These are phyloP conservation scores for Graphilbum fragrans DNA, from an alignment of 2,329 filamentous ascomycete genomes.

Conservation along the genomic window DNA sequence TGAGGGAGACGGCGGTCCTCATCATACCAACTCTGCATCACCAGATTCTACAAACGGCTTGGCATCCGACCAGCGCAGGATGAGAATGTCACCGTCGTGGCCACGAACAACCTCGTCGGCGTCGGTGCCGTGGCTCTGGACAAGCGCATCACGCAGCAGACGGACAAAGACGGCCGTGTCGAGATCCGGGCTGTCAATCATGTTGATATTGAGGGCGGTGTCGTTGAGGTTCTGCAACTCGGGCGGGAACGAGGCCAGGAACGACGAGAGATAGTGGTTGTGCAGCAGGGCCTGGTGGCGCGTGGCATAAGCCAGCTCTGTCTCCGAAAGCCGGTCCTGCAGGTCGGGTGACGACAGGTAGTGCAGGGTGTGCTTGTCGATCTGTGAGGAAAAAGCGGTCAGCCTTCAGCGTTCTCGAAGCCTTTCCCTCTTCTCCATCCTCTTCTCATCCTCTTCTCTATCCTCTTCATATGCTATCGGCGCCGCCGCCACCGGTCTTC, in stretches of 20 bases:
- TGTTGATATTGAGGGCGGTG: conserved; percentile 75
- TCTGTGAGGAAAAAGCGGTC: too few species aligned
- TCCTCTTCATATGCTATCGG: not conserved
- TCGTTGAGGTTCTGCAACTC: conserved; percentile 80
- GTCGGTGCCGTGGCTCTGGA: conserved; percentile 51
- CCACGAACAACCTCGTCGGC: conserved; percentile 47
- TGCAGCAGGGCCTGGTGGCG: conserved; percentile 77
- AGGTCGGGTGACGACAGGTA: conserved; percentile 49
- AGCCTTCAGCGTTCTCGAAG: not conserved
- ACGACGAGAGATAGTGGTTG: conserved; percentile 74
- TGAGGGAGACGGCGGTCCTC: not conserved
- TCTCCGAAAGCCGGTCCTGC: conserved; percentile 54
- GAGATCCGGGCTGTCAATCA: conserved; percentile 80
- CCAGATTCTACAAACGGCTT: conserved; percentile 44
- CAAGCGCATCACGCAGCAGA: conserved; percentile 47
- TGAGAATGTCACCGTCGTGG: conserved; percentile 51
- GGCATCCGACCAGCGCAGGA: conserved; percentile 64
- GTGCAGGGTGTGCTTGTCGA: conserved; percentile 65
- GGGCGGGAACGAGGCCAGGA: conserved; percentile 70
- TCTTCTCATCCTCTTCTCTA: not conserved
- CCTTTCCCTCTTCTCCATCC: not conserved
- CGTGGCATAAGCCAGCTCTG: conserved; percentile 72
- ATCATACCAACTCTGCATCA: conserved; percentile 46
- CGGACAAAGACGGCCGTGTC: conserved; percentile 78
- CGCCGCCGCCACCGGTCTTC: too few species aligned